phyloP scores from a whole-genome alignment of 1,284 basidiomycete genomes.

The Boletellus sp. region DNA sequence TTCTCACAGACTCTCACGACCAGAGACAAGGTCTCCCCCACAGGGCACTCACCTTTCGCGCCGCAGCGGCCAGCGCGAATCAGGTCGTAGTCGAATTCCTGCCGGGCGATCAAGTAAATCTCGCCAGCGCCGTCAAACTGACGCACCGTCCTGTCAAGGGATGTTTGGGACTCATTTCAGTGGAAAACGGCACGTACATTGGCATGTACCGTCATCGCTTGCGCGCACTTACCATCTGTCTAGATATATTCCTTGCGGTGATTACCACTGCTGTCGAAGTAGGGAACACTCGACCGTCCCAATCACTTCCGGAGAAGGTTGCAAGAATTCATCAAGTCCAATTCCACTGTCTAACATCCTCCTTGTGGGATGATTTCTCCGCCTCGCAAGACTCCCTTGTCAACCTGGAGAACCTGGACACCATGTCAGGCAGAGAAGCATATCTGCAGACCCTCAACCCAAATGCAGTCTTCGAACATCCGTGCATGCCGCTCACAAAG shows the following conservation, averaged over 20 bases:
- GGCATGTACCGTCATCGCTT: not conserved
- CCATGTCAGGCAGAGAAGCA: slow-evolving; percentile 44
- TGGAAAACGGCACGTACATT: slow-evolving; percentile 56
- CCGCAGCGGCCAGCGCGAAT: slow-evolving; percentile 49
- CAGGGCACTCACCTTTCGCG: slow-evolving; percentile 67
- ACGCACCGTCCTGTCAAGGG: slow-evolving; percentile 72
- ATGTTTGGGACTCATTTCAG: slow-evolving; percentile 74
- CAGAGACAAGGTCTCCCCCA: slow-evolving; percentile 56
- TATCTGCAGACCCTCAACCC: slow-evolving; percentile 42
- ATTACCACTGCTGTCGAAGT: slow-evolving; percentile 74
- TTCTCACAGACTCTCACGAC: slow-evolving; percentile 67
- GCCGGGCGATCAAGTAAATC: slow-evolving; percentile 67
- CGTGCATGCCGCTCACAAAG: slow-evolving; percentile 86
- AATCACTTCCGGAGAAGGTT: slow-evolving; percentile 54
- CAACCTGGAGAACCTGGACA: slow-evolving; percentile 51
- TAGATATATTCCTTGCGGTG: slow-evolving; percentile 79
- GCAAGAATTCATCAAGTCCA: slow-evolving; percentile 75
- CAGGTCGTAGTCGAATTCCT: slow-evolving; percentile 85
- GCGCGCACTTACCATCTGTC: slow-evolving; percentile 4
- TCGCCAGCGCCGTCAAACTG: slow-evolving; percentile 56
- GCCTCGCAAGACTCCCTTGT: slow-evolving; percentile 44
- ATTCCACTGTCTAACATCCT: slow-evolving; percentile 71
- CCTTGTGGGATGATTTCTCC: slow-evolving; percentile 67
- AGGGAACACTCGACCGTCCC: slow-evolving; percentile 71
- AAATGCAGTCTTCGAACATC: slow-evolving; percentile 74